A percentile compares a stretch with the other conserved stretches of the same genome.
Evolutionary conservation across 331 rosid genomes (phyloP).

Genomic region (Spiraea crenata): DNA sequence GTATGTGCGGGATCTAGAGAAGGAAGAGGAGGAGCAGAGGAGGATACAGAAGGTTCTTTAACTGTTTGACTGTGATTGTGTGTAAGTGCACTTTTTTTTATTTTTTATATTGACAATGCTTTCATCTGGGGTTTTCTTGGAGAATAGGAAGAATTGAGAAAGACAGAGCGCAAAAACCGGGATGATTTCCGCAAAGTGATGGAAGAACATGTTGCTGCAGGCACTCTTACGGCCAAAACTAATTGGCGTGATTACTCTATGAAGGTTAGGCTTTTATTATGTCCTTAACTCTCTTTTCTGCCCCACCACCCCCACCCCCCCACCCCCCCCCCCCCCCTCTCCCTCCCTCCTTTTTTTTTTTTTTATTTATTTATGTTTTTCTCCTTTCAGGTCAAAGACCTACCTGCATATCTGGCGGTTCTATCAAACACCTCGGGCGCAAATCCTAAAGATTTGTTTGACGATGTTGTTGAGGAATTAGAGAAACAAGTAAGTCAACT

Average conservation of each 20-base stretch:
- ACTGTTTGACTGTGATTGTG: slow-evolving; percentile 13
- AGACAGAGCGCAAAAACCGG: slow-evolving; percentile 83
- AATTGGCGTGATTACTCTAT: slow-evolving; percentile 86
- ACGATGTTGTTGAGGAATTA: slow-evolving; percentile 86
- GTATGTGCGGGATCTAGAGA: slow-evolving; percentile 72
- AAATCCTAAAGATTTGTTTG: slow-evolving; percentile 85
- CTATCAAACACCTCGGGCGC: slow-evolving; percentile 85
- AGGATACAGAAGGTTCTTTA: slow-evolving; percentile 75
- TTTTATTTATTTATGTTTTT: slow-evolving; percentile 15
- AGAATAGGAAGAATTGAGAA: slow-evolving; percentile 85
- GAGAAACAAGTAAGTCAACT: slow-evolving; percentile 67
- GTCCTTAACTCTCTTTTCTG: no score
- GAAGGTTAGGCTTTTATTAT: slow-evolving; percentile 38
- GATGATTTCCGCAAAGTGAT: slow-evolving; percentile 89
- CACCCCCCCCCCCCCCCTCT: no score
- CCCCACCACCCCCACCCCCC: no score
- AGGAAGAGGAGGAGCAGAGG: slow-evolving; percentile 91
- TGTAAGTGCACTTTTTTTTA: neutral
- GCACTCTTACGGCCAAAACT: slow-evolving; percentile 70
- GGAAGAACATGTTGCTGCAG: slow-evolving; percentile 74
- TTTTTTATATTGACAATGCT: neutral
- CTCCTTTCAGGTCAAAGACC: slow-evolving; percentile 68
- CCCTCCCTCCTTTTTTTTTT: slow-evolving; percentile 20
- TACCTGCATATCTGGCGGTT: slow-evolving; percentile 69
- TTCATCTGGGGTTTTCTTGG: slow-evolving; percentile 34